A percentile compares a stretch with the other conserved stretches of the same genome.
phyloP scores from a whole-genome alignment of 2,329 filamentous ascomycete genomes.

The Grosmannia huntii region DNA sequence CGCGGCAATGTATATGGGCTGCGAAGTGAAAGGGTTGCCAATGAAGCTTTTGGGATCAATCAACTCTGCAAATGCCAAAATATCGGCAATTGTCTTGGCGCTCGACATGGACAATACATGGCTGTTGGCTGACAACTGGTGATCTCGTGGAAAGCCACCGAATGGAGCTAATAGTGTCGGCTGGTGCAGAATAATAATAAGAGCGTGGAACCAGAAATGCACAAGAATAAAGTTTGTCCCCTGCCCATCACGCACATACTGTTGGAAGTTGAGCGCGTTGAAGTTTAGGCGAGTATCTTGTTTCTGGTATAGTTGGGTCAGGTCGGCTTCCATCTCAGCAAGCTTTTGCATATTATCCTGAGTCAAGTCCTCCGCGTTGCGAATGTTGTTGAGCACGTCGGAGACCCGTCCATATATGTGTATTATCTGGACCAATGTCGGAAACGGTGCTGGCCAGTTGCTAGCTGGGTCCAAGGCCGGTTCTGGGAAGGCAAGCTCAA shows the following conservation, averaged over 20 bases:
- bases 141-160: slow-evolving; percentile 40
- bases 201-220: slow-evolving; percentile 79
- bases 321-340: slow-evolving; percentile 64
- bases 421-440: slow-evolving; percentile 69
- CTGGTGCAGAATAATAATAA: slow-evolving; percentile 76
- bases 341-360: slow-evolving; percentile 60
- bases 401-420: slow-evolving; percentile 77
- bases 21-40: slow-evolving; percentile 78
- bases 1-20: slow-evolving; percentile 84
- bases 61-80: slow-evolving; percentile 72
- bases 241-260: slow-evolving; percentile 68
- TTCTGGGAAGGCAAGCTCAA: slow-evolving; percentile 60
- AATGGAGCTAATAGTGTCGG: slow-evolving; percentile 73
- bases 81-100: slow-evolving; percentile 84
- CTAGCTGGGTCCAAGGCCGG: slow-evolving; percentile 38
- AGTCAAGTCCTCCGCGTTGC: slow-evolving; percentile 60
- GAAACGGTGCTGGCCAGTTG: slow-evolving; percentile 66
- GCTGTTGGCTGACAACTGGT: slow-evolving; percentile 67
- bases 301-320: slow-evolving; percentile 60
- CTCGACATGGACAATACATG: slow-evolving; percentile 76
- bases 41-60: slow-evolving; percentile 78
- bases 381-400: slow-evolving; percentile 72
- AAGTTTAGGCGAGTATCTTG: slow-evolving; percentile 68
- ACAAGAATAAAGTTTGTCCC: slow-evolving; percentile 78
- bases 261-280: slow-evolving; percentile 74